Evolutionary conservation across 2,329 filamentous ascomycete species (phyloP).

Genomic region (Venturia aucupariae): DNA sequence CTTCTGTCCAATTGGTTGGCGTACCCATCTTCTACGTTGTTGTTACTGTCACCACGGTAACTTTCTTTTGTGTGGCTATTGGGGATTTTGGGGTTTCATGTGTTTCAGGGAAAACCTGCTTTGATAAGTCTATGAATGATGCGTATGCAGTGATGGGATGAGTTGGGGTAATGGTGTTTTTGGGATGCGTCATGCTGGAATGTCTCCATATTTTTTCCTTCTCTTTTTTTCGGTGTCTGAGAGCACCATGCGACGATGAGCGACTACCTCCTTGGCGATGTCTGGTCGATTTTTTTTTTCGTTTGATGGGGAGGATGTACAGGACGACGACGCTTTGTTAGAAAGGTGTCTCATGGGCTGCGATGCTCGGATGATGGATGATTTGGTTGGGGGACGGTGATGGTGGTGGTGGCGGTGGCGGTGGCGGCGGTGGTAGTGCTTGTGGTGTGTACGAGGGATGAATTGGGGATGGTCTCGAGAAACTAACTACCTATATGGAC

Average conservation of each 20-base stretch:
- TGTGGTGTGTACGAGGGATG: background rate
- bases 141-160: background rate
- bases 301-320: background rate
- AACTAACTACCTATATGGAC: too few relatives aligned
- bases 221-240: too few relatives aligned
- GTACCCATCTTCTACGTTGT: background rate
- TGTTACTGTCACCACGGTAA: background rate
- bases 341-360: background rate
- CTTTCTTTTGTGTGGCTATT: background rate
- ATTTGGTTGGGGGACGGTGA: background rate
- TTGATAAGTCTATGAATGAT: background rate
- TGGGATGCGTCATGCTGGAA: constrained; percentile 3
- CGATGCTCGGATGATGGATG: constrained; percentile 4
- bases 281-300: background rate
- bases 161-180: background rate
- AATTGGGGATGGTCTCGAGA: constrained; percentile 1
- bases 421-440: background rate
- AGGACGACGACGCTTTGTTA: background rate
- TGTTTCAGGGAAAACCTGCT: background rate
- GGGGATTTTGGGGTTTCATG: background rate
- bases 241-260: background rate
- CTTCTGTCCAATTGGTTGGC: background rate
- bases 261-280: background rate
- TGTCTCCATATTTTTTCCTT: background rate
- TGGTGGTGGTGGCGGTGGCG: background rate